phyloP scores from a whole-genome alignment of 306 rosid species.

The Quercus wislizeni region DNA sequence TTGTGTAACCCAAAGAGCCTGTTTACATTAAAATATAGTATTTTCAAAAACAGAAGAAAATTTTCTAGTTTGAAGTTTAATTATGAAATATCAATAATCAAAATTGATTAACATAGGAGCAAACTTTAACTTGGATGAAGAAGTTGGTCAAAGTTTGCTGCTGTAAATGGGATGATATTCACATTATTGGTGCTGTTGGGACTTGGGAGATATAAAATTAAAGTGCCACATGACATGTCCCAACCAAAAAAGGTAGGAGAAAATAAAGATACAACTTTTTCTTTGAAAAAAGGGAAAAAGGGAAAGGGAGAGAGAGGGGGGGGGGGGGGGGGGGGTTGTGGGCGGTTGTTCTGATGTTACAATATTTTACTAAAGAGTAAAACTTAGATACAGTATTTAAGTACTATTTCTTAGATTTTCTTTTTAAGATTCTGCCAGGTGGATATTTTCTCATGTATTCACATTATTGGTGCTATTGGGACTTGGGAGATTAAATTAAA shows the following conservation, averaged over 20 bases:
- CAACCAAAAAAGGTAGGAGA: background rate
- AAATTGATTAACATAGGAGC: background rate
- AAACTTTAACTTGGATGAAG: background rate
- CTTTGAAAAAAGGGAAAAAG: too few relatives aligned
- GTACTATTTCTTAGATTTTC: fast-evolving
- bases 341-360: too few relatives aligned
- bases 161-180: background rate
- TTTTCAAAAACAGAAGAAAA: background rate
- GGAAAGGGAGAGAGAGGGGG: too few relatives aligned
- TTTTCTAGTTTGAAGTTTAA: too few relatives aligned
- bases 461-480: background rate
- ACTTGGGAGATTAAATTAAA: background rate
- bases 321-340: too few relatives aligned
- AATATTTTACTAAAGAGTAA: too few relatives aligned
- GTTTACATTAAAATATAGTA: background rate
- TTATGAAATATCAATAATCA: background rate
- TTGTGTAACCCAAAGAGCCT: too few relatives aligned
- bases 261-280: too few relatives aligned
- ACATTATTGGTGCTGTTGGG: background rate
- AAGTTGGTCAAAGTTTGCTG: background rate
- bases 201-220: background rate
- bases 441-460: background rate
- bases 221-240: background rate
- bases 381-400: too few relatives aligned
- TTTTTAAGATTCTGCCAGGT: too few relatives aligned